Evolutionary conservation across 306 rosid genomes (phyloP).

Genomic region (Vicia sativa): DNA sequence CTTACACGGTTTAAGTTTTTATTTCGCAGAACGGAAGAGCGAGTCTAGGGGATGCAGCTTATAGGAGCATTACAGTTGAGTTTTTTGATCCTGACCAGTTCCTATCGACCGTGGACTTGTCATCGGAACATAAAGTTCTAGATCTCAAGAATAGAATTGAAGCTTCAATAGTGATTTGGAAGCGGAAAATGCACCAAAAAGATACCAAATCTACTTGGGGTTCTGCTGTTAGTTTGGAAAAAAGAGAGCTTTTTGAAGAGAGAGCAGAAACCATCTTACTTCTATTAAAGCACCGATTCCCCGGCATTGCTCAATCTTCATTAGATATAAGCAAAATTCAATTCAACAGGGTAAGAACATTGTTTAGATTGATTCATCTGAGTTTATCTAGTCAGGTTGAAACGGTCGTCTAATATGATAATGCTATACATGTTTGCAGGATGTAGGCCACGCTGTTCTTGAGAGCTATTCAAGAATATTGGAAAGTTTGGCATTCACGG

Average conservation of each 20-base stretch:
- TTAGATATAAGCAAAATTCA: slow-evolving; percentile 96
- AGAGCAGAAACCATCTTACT: slow-evolving; percentile 94
- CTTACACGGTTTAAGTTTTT: neutral
- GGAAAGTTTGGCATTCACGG: slow-evolving; percentile 96
- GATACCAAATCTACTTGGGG: slow-evolving; percentile 92
- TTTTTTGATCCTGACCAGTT: slow-evolving; percentile 92
- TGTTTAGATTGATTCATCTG: neutral
- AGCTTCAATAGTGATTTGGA: slow-evolving; percentile 96
- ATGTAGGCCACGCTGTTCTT: slow-evolving; percentile 91
- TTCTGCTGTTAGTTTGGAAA: slow-evolving; percentile 89
- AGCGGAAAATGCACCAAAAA: slow-evolving; percentile 91
- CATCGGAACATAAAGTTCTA: slow-evolving; percentile 85
- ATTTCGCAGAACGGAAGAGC: slow-evolving; percentile 85
- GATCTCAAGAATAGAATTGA: slow-evolving; percentile 93
- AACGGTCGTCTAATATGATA: neutral
- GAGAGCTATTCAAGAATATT: slow-evolving; percentile 96
- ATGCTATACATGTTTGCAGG: slow-evolving; percentile 52
- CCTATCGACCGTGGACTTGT: slow-evolving; percentile 74
- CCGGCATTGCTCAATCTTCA: slow-evolving; percentile 89
- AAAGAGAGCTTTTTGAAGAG: slow-evolving; percentile 96
- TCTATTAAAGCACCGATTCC: slow-evolving; percentile 90
- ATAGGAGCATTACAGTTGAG: slow-evolving; percentile 78
- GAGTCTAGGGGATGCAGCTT: slow-evolving; percentile 84
- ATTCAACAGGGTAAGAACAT: slow-evolving; percentile 60
- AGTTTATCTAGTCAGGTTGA: neutral